Conservation (phyloP, 345 rosid genomes). For the Eucalyptus globulus region DNA sequence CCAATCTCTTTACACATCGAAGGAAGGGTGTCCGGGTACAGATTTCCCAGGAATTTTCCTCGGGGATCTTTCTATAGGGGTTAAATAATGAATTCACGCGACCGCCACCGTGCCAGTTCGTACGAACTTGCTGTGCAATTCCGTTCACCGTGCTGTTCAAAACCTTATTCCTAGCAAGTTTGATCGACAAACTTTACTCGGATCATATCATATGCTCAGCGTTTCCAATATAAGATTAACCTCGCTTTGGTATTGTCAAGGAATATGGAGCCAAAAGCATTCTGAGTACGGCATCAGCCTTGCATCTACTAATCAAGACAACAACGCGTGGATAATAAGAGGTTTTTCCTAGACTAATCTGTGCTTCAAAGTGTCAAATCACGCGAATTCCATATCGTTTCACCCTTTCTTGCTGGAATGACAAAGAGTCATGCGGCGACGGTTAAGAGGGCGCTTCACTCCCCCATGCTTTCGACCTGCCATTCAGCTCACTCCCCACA, state of each 20-base stretch:
- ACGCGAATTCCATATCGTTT: not conserved
- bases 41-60: not conserved
- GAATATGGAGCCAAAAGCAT: not conserved
- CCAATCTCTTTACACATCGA: not conserved
- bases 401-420: no score
- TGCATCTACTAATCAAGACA: no score
- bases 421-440: not conserved
- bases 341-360: no score
- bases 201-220: not conserved
- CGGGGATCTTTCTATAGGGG: not conserved
- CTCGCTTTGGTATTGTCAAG: not conserved
- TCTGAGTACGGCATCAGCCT: not conserved
- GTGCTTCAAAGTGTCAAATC: no score
- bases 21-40: not conserved
- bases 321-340: no score
- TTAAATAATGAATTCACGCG: not conserved
- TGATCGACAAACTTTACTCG: not conserved
- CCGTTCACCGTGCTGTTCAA: not conserved
- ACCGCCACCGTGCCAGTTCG: constrained; percentile 42
- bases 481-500: not conserved
- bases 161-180: not conserved
- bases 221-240: not conserved
- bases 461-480: constrained; percentile 1
- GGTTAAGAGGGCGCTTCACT: not conserved
- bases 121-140: constrained; percentile 2